A percentile compares a stretch with the other conserved stretches of the same genome.
phyloP scores from a whole-genome alignment of 1,139 yeast species.

The Kodamaea arcana region DNA sequence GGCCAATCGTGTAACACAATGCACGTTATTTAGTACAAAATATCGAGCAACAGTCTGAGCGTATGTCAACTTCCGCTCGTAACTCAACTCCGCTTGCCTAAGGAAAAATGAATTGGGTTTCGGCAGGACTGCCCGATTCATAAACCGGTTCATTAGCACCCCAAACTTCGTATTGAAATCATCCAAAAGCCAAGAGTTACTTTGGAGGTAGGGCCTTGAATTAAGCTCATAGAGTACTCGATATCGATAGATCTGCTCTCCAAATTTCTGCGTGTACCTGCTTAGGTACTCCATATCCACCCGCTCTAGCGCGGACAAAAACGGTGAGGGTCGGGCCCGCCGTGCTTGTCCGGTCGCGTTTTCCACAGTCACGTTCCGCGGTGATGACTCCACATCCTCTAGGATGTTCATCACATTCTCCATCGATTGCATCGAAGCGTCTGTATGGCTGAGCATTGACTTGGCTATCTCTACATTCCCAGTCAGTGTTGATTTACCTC shows the following conservation, averaged over 20 bases:
- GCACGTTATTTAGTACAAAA: slow-evolving; percentile 12
- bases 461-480: slow-evolving; percentile 8
- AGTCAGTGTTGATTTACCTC: slow-evolving; percentile 1
- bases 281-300: slow-evolving; percentile 12
- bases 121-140: slow-evolving; percentile 7
- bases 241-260: slow-evolving; percentile 12
- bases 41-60: slow-evolving; percentile 14
- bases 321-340: slow-evolving; percentile 7
- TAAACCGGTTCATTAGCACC: slow-evolving; percentile 7
- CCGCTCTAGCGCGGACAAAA: slow-evolving; percentile 10
- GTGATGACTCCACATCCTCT: slow-evolving; percentile 10
- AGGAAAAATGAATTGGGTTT: slow-evolving; percentile 12
- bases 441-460: slow-evolving; percentile 4
- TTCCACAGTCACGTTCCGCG: too few species aligned
- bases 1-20: slow-evolving; percentile 11
- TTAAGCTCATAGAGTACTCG: slow-evolving; percentile 12
- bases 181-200: slow-evolving; percentile 9
- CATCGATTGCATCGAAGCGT: slow-evolving; percentile 12
- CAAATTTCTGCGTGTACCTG: slow-evolving; percentile 12
- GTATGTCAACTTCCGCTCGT: slow-evolving; percentile 10
- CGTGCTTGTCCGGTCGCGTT: not conserved
- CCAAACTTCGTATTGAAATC: slow-evolving; percentile 8
- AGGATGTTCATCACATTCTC: slow-evolving; percentile 14
- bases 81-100: slow-evolving; percentile 9
- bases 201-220: slow-evolving; percentile 12